phyloP scores from a whole-genome alignment of 192 early-diverging fungal genomes.

The Entophlyctis luteolus region DNA sequence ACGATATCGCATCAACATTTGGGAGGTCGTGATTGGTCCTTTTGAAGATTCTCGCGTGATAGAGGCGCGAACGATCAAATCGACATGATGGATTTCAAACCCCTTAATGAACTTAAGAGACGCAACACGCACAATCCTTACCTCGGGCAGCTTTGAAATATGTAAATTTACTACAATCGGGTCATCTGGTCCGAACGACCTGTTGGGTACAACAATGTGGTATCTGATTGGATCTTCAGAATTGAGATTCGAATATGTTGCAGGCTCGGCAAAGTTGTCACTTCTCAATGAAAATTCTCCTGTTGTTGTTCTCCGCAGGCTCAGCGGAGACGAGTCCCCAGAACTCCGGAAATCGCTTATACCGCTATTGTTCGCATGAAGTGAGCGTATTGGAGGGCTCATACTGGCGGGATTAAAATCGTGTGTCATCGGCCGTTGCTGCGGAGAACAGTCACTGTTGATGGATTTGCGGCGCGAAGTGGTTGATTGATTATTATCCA shows the following conservation, averaged over 20 bases:
- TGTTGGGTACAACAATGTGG: slow-evolving; percentile 1
- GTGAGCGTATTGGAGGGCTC: background rate
- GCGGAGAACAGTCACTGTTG: background rate
- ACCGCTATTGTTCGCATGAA: background rate
- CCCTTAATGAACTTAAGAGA: too few species aligned
- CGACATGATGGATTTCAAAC: slow-evolving; percentile 14
- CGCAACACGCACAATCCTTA: too few species aligned
- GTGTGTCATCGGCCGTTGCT: too few species aligned
- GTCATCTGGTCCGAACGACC: slow-evolving; percentile 18
- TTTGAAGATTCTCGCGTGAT: background rate
- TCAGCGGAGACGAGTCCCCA: background rate
- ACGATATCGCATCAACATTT: background rate
- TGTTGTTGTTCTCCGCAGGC: background rate
- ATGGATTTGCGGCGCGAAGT: background rate
- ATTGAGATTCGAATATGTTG: background rate
- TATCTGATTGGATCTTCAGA: background rate
- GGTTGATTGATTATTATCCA: background rate
- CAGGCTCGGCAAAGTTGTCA: background rate
- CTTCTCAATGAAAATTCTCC: background rate
- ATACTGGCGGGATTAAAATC: background rate
- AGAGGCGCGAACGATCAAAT: background rate
- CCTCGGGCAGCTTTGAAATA: slow-evolving; percentile 16
- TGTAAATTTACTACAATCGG: slow-evolving; percentile 1
- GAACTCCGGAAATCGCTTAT: background rate
- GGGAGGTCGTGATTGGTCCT: background rate